phyloP scores from a whole-genome alignment of 495 filamentous ascomycete species.

The Apodospora peruviana region DNA sequence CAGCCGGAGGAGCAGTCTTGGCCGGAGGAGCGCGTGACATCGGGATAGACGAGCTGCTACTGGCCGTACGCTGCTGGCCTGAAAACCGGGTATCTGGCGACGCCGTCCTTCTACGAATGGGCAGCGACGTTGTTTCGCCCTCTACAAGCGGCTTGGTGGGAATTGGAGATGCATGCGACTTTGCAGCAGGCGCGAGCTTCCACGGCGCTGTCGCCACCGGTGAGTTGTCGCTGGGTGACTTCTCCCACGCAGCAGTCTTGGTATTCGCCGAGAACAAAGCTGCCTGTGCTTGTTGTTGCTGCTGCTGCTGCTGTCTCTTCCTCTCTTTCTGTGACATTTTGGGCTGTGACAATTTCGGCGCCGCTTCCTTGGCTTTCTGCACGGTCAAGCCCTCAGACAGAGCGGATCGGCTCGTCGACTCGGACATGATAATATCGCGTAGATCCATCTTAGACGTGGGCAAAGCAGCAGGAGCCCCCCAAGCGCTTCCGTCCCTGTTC shows the following conservation, averaged over 20 bases:
- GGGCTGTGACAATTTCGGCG: slow-evolving; percentile 28
- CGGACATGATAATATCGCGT: slow-evolving; percentile 78
- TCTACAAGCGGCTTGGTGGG: slow-evolving; percentile 21
- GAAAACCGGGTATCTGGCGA: slow-evolving; percentile 53
- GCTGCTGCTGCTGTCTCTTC: slow-evolving; percentile 69
- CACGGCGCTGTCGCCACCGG: slow-evolving; percentile 58
- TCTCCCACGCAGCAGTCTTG: slow-evolving; percentile 30
- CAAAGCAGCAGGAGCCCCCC: slow-evolving; percentile 54
- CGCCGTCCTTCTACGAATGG: slow-evolving; percentile 39
- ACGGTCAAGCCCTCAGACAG: slow-evolving; percentile 67
- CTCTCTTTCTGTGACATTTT: slow-evolving; percentile 87
- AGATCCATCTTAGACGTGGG: slow-evolving; percentile 64
- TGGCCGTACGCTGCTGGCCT: slow-evolving; percentile 40
- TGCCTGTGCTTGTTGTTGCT: slow-evolving; percentile 38
- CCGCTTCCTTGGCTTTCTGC: slow-evolving; percentile 34
- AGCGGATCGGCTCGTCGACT: slow-evolving; percentile 59
- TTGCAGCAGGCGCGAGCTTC: slow-evolving; percentile 47
- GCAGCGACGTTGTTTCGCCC: slow-evolving; percentile 22
- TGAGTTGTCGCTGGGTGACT: slow-evolving; percentile 18
- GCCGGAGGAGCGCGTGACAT: slow-evolving; percentile 3
- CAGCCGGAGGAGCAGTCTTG: slow-evolving; percentile 2
- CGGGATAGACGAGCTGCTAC: slow-evolving; percentile 6
- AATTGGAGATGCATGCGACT: slow-evolving; percentile 25
- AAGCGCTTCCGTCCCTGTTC: slow-evolving; percentile 42
- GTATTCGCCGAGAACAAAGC: slow-evolving; percentile 9